Evolutionary conservation across 148 eudicot species (phyloP), one percentile per base, ranked within the genome.

Genomic region (Chenopodium formosanum): DNA sequence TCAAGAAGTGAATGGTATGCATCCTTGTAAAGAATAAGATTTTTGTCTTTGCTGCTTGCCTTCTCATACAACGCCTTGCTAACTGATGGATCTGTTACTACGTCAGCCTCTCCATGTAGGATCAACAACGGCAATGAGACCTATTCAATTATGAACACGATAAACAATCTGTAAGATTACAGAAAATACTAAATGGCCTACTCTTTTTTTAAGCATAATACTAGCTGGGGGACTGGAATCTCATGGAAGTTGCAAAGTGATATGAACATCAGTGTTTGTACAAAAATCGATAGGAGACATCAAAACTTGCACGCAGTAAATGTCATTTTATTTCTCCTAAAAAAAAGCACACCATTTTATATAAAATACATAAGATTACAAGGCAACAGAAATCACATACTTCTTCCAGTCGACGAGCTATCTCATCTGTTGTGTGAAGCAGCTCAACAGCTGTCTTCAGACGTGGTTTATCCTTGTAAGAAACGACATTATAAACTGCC

Each of bases 81-180:
- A 85, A 96, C 93, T 0, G 95, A 91, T 63, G 98, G 97, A 89
- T 96, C 98, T 0, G 98, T 96, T 76, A 96, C 95, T 32, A 53
- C 71, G 79, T 96, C 99, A n/a, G 89, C 91, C 83, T 92, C 91
- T 53, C 99, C 99, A 12, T 96, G 99, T 83, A 96, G 86, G 87
- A 94, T 94, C 85, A 96, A 82, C 77, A 96, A 83, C 60, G 99
- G 97, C 87, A 94, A 83, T 74, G 94, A 90, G 14, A 96, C 95
- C 98, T 96, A 47, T 32, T 76, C 75, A 86, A 66, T 23, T 40
- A 40, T 40, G 1, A 40, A 40, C 44, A 40, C 5, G 44, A 76
- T 8, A 74, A n/a, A 52, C 34, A 20, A 7, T 14, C 29, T 29
- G 48, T 48, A 31, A 80, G 73, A 17, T 85, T 40, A 23, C 22